Base-by-base conservation (phyloP, 2,329 filamentous ascomycete species). In the Tolypocladium endophyticum region DNA sequence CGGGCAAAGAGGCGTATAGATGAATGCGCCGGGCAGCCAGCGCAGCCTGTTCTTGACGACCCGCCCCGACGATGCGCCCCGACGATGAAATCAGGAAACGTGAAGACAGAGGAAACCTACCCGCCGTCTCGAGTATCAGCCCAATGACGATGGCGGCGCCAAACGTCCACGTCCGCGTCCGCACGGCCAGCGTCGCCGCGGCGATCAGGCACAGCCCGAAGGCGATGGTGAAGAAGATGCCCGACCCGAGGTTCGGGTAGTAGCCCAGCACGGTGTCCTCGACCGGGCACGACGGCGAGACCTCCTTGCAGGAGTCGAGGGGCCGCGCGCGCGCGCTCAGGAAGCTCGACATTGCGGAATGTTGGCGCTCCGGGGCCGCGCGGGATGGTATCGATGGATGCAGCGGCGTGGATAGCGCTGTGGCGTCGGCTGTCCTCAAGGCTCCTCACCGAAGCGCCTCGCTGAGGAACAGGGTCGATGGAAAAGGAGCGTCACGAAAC, bases 101-200 rank as follows among this genome's bases (percentile, higher is more conserved):
- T 12, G 5, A 6, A 50, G 5, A 11, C 12, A 16, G 4, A 4
- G 9, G 20, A 7, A 28, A 66, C 73, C 9, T 67, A 81, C 80
- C 81, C 16, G 79, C 73, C 12, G 78, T 71, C 69, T 85, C 83
- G 30, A 83, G 71, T 2, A 80, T 61, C 53, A 79, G 72, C 1
- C 83, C 83, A 2, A 77, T 72, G 0, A 75, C 70, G 9, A 85
- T 69, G 23, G 81, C 79, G 2, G 67, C 68, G 67, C 76, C 79
- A 64, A 80, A 86, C 0, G 78, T 77, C 79, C 81, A 86, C 14
- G 81, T 85, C 65, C 74, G 76, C 66, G 79, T 79, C 71, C 76
- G 76, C 18, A 79, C 64, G 6, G 81, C 81, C 12, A 79, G 63
- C 43, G 64, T 67, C 23, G 80, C 55, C 33, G 81, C 73, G 12